A percentile compares a stretch with the other conserved stretches of the same genome.
Conservation (phyloP, 2,329 filamentous ascomycete genomes). For the Curvularia sp. region DNA sequence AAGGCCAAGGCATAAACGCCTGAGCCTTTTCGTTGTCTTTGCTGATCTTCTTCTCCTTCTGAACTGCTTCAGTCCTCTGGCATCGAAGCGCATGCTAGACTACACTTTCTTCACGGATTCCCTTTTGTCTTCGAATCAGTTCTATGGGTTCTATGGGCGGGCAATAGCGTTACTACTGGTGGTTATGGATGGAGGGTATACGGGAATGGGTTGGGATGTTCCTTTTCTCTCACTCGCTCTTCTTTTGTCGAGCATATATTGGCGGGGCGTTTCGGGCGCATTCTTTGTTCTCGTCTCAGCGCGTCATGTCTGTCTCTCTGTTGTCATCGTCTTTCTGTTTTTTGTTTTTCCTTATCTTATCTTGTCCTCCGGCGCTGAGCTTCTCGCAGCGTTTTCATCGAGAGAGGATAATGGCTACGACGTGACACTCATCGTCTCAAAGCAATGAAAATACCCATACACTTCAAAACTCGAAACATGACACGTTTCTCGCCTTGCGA, state of each 20-base stretch:
- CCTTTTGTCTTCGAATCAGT: constrained; percentile 28
- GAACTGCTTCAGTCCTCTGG: constrained; percentile 17
- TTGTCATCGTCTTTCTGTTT: neutral
- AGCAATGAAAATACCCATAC: constrained; percentile 3
- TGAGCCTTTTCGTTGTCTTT: constrained; percentile 28
- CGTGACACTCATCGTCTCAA: constrained; percentile 12
- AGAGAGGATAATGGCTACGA: constrained; percentile 3
- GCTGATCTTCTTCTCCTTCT: constrained; percentile 37
- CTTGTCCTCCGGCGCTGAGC: neutral
- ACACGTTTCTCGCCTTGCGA: neutral
- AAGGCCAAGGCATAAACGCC: constrained; percentile 45
- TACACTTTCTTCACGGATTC: constrained; percentile 19
- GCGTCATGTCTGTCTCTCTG: constrained; percentile 2
- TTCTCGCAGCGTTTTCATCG: neutral
- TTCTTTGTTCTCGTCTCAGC: constrained; percentile 1
- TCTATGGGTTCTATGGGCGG: constrained; percentile 20
- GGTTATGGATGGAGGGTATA: constrained; percentile 3
- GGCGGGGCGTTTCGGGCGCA: constrained; percentile 35
- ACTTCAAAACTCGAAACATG: neutral
- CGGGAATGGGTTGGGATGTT: constrained; percentile 23
- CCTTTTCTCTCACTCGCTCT: constrained; percentile 13
- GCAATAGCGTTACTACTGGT: constrained; percentile 8
- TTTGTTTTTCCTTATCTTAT: neutral
- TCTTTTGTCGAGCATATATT: constrained; percentile 22
- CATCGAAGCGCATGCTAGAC: constrained; percentile 16